Evolutionary conservation across 106 monocot species (phyloP).

Genomic region (Vanilla planifolia): DNA sequence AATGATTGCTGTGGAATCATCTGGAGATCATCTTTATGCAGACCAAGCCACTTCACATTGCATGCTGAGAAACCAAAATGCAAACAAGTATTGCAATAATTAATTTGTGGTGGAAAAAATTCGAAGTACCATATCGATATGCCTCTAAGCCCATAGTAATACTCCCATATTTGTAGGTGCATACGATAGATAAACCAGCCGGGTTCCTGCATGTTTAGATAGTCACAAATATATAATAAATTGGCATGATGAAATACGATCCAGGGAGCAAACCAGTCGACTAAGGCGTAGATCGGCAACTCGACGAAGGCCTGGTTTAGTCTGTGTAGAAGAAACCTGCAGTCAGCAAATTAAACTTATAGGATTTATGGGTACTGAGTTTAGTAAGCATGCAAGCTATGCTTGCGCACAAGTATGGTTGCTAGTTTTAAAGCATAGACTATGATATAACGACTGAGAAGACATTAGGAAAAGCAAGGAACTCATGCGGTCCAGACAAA

Average conservation of each 20-base stretch:
- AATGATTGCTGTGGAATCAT: slow-evolving; percentile 43
- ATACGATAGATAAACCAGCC: slow-evolving; percentile 81
- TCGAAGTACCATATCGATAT: slow-evolving; percentile 73
- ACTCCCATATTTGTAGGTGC: slow-evolving; percentile 93
- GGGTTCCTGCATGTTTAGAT: slow-evolving; percentile 68
- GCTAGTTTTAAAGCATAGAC: too few relatives aligned
- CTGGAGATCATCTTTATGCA: slow-evolving; percentile 61
- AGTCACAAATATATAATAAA: neutral
- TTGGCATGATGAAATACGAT: neutral
- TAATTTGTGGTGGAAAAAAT: neutral
- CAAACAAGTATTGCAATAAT: neutral
- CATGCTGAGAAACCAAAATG: slow-evolving; percentile 51
- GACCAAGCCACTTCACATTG: slow-evolving; percentile 94
- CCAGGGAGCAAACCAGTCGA: slow-evolving; percentile 62
- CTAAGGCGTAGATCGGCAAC: slow-evolving; percentile 67
- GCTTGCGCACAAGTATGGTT: too few relatives aligned
- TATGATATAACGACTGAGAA: too few relatives aligned
- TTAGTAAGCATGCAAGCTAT: too few relatives aligned
- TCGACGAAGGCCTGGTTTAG: slow-evolving; percentile 54
- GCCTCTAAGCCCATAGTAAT: slow-evolving; percentile 81
- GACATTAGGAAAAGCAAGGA: too few relatives aligned
- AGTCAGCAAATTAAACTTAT: neutral
- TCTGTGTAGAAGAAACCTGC: slow-evolving; percentile 62
- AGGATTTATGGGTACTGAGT: neutral
- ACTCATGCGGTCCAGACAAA: too few relatives aligned